Evolutionary conservation across 2,329 filamentous ascomycete species (phyloP), one percentile per base, ranked within the genome.

Genomic region (Monilinia vaccinii-corymbosi): DNA sequence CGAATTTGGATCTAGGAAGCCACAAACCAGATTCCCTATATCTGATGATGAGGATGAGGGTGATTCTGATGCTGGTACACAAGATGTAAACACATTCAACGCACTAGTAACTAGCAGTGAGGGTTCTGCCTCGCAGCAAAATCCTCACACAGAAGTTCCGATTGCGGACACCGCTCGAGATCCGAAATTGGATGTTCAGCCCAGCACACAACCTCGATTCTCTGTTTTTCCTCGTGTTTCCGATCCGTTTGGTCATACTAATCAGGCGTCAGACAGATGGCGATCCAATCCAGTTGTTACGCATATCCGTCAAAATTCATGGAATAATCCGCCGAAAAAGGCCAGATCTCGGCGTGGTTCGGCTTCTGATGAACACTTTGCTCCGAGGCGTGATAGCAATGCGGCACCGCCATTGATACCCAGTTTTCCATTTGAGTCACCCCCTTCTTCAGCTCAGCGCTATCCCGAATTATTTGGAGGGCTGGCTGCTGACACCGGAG

Each of bases 371-470:
- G 42, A 56, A 16, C 14, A 44, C 4, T 48, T 23, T 40, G 3
- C 36, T n/a, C 46, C 23, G 21, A 40, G 21, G 21, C 28, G 21
- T 25, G 31, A 59, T 32, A 34, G 28, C 16, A 45, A 18, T 23
- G 47, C 47, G 42, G 21, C 42, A 0, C 65, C 64, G 16, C 56
- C 57, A 14, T 25, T 38, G 16, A 53, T 36, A 28, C 28, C 25
- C 6, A 18, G n/a, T 53, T 66, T 62, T 21, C 55, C 63, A 11
- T 68, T 72, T n/a, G 73, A 75, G 62, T 71, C 78, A 42, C 79
- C 80, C 7, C 80, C 80, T 7, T 79, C 78, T 4, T 78, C 80
- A 5, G 76, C 79, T 10, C 73, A 78, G 63, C 73, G 79, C 48
- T 81, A 77, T 61, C 78, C 79, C 3, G 72, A 73, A n/a, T 71